Evolutionary conservation across 805 yeast species (phyloP).

Genomic region (Barnettozyma pratensis): DNA sequence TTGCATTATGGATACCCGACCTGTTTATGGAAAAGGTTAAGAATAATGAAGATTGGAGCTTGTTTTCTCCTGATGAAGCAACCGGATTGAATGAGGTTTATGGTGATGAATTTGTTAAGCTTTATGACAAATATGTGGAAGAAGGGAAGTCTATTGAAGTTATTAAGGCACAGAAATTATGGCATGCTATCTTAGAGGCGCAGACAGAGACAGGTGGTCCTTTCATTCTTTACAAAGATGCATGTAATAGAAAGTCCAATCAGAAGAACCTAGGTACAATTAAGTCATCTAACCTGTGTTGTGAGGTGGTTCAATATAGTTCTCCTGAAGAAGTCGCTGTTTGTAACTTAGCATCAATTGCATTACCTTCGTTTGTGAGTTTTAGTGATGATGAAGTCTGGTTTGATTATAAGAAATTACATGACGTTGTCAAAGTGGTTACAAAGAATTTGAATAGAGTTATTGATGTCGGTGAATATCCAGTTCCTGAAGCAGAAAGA

Average conservation of each 20-base stretch:
- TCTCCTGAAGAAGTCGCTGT: conserved; percentile 91
- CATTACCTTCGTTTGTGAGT: conserved; percentile 74
- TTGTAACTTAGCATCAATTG: conserved; percentile 89
- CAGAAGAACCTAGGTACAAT: conserved; percentile 91
- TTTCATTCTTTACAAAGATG: conserved; percentile 89
- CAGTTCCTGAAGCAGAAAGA: conserved; percentile 63
- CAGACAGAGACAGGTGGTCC: conserved; percentile 98
- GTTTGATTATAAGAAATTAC: conserved; percentile 73
- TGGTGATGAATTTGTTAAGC: conserved; percentile 75
- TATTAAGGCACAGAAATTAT: conserved; percentile 85
- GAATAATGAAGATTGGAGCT: conserved; percentile 72
- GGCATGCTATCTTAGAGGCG: conserved; percentile 86
- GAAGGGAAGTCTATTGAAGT: conserved; percentile 62
- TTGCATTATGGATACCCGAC: conserved; percentile 94
- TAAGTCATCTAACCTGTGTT: conserved; percentile 90
- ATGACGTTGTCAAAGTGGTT: conserved; percentile 69
- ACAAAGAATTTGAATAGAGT: conserved; percentile 72
- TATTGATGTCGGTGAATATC: conserved; percentile 80
- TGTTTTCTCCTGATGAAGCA: conserved; percentile 86
- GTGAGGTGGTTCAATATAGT: conserved; percentile 91
- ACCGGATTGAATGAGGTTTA: conserved; percentile 81
- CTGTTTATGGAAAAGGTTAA: conserved; percentile 90
- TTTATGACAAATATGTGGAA: conserved; percentile 68
- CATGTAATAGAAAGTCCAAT: conserved; percentile 83
- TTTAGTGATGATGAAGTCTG: conserved; percentile 33